Conservation (phyloP, 345 rosid genomes). For the Eucalyptus cladocalyx region DNA sequence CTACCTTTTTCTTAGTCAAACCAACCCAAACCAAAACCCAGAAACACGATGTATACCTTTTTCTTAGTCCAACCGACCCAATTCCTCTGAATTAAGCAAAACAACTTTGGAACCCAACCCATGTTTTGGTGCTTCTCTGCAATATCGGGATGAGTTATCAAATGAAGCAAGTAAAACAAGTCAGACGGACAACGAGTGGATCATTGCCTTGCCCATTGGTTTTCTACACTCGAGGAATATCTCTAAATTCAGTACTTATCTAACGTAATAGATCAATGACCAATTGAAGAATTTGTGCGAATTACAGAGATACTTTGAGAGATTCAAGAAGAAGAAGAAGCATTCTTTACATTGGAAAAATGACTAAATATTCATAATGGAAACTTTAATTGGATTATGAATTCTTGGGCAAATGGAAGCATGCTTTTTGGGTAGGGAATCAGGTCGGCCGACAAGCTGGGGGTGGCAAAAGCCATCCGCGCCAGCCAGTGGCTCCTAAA, state of each 20-base stretch:
- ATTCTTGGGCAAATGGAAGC: no score
- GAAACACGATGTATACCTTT: background rate
- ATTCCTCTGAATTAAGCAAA: background rate
- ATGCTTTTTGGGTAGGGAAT: no score
- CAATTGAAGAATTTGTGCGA: background rate
- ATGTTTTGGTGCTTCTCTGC: background rate
- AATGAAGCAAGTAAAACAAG: background rate
- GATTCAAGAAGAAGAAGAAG: background rate
- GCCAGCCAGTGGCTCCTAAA: no score
- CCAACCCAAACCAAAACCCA: no score
- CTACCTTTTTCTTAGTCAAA: no score
- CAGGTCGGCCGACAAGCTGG: no score
- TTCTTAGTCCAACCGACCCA: background rate
- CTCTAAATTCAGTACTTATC: no score
- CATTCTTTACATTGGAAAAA: no score
- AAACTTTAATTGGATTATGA: background rate
- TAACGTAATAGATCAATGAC: background rate
- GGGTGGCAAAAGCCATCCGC: no score
- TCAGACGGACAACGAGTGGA: background rate
- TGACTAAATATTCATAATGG: background rate
- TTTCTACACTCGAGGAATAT: background rate
- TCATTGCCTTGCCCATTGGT: background rate
- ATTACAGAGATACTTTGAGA: background rate
- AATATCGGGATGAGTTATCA: background rate
- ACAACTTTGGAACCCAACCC: background rate